Conservation (phyloP, 106 monocot genomes). For the Posidonia australis region DNA sequence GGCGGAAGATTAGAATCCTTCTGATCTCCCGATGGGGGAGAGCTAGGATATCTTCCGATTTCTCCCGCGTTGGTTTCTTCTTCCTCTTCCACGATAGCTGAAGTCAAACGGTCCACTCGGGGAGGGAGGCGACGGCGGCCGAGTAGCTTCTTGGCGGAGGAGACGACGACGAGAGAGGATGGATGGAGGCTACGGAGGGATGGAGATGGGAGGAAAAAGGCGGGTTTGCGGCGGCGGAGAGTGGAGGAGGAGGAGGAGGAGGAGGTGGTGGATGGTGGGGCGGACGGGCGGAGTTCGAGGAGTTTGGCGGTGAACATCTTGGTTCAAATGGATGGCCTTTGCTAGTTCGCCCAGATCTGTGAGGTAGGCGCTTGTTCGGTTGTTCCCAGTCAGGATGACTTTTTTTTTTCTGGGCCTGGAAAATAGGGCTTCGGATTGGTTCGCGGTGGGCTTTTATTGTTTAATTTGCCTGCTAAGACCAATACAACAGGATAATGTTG, state of each 20-base stretch:
- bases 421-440: too few species aligned
- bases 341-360: too few species aligned
- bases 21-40: too few species aligned
- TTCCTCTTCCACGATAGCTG: neutral
- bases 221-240: neutral
- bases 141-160: conserved; percentile 10
- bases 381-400: too few species aligned
- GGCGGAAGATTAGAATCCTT: too few species aligned
- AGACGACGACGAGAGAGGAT: neutral
- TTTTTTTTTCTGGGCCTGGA: too few species aligned
- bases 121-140: conserved; percentile 3
- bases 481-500: too few species aligned
- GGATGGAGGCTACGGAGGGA: neutral
- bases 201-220: neutral
- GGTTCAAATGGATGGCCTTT: neutral
- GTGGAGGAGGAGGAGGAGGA: neutral
- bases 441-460: too few species aligned
- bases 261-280: neutral
- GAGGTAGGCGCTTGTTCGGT: neutral
- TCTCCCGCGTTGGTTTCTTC: neutral
- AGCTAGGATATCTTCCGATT: neutral
- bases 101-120: neutral
- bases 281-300: neutral
- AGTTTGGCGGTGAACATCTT: neutral
- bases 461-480: too few species aligned